Evolutionary conservation across 345 rosid genomes (phyloP).

Genomic region (Psidium friedrichsthalianum): DNA sequence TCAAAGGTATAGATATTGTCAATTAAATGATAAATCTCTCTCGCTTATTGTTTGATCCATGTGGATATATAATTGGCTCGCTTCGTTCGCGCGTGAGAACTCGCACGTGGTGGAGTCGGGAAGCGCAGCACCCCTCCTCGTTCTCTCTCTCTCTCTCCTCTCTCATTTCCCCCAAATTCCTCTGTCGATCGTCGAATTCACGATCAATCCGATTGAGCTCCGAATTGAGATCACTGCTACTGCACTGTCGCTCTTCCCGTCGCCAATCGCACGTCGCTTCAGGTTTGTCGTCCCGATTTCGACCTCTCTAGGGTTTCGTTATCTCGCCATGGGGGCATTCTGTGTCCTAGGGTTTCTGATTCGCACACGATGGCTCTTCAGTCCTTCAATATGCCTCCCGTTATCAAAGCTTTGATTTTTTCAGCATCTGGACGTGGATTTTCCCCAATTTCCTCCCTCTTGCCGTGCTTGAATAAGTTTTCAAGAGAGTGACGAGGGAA

Average conservation of each 20-base stretch:
- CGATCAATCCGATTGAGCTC: not conserved
- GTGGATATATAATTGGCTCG: not conserved
- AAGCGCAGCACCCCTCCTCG: not conserved
- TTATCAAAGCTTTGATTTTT: not conserved
- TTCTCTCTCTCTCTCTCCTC: not conserved
- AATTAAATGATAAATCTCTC: not conserved
- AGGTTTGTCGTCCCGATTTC: not conserved
- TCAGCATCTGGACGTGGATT: not conserved
- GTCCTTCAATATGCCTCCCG: not conserved
- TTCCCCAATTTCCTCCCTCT: not conserved
- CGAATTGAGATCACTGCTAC: not conserved
- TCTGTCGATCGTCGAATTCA: not conserved
- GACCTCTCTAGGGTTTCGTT: not conserved
- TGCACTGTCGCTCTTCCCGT: not conserved
- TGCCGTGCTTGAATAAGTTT: not conserved
- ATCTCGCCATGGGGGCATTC: not conserved
- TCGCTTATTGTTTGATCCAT: not conserved
- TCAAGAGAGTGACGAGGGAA: not conserved
- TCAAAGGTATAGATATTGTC: not conserved
- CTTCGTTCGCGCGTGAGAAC: not conserved
- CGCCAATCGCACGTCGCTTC: not conserved
- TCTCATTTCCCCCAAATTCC: not conserved
- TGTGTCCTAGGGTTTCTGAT: not conserved
- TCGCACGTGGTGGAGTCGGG: conserved; percentile 1
- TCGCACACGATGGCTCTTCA: not conserved